A percentile compares a stretch with the other conserved stretches of the same genome.
These are phyloP conservation scores for Colletotrichum ledebouriae DNA, from an alignment of 2,329 filamentous ascomycete species.

Conservation along the genomic window DNA sequence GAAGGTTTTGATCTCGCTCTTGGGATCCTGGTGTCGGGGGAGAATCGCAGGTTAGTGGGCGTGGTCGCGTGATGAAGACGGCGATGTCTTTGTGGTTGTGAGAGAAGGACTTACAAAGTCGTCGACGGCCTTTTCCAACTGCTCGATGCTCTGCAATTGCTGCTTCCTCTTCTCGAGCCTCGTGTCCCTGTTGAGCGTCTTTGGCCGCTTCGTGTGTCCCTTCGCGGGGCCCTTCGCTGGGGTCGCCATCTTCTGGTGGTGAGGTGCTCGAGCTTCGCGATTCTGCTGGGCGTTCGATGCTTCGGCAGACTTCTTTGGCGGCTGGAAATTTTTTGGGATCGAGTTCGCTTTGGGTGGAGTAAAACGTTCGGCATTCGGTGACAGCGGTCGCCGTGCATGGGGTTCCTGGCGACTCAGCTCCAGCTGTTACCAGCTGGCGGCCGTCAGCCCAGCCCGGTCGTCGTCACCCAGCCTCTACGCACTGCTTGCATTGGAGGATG, in stretches of 20 bases:
- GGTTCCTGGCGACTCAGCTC: accelerated
- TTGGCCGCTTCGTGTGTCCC: constrained; percentile 45
- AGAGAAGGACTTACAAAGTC: constrained; percentile 54
- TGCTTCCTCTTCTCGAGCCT: constrained; percentile 52
- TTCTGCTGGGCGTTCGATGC: constrained; percentile 1
- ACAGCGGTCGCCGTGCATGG: constrained; percentile 34
- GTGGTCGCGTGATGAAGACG: not conserved
- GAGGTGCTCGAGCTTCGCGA: not conserved
- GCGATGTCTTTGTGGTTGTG: not conserved
- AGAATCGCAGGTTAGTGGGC: not conserved
- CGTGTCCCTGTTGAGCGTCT: constrained; percentile 52
- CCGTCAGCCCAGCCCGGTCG: too few species aligned
- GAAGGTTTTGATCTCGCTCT: constrained; percentile 76
- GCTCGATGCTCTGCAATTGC: constrained; percentile 55
- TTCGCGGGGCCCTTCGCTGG: constrained; percentile 42
- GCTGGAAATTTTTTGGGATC: constrained; percentile 39
- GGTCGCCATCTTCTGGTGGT: constrained; percentile 36
- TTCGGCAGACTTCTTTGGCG: constrained; percentile 16
- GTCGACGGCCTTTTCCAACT: constrained; percentile 55
- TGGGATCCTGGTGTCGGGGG: constrained; percentile 67
- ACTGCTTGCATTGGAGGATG: too few species aligned
- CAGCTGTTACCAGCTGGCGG: not conserved
- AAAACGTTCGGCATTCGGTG: constrained; percentile 41
- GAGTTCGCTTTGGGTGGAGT: constrained; percentile 23
- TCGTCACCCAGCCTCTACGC: too few species aligned